A percentile compares a stretch with the other conserved stretches of the same genome.
Conservation (phyloP, 345 rosid species). For the Cardamine chenopodiifolia region DNA sequence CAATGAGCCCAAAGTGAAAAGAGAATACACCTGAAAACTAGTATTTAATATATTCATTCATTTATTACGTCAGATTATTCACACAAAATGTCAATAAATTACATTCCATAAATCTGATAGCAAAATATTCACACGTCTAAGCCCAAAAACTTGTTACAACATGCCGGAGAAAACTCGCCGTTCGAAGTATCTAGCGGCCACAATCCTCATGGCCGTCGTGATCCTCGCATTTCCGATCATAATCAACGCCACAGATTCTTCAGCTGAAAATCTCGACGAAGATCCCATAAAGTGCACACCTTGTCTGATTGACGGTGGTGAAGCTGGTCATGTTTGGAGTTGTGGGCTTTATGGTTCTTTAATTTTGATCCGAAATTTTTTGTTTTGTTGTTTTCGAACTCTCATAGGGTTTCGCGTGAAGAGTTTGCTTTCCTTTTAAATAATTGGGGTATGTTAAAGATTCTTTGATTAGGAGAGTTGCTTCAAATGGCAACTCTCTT, state of each 20-base stretch:
- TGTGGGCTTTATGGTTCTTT: constrained; percentile 20
- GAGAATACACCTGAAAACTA: too few relatives aligned
- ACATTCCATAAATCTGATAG: constrained; percentile 18
- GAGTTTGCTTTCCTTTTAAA: too few relatives aligned
- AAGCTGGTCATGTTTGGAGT: neutral
- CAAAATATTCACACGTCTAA: neutral
- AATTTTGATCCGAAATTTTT: neutral
- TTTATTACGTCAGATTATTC: constrained; percentile 9
- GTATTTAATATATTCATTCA: neutral
- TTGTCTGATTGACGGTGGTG: constrained; percentile 33
- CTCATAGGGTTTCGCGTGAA: neutral
- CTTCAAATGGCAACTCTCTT: too few relatives aligned
- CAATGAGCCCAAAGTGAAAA: too few relatives aligned
- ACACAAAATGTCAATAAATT: neutral
- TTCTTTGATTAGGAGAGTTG: too few relatives aligned
- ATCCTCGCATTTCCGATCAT: neutral
- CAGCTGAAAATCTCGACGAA: neutral
- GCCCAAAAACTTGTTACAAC: neutral
- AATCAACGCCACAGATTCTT: constrained; percentile 26
- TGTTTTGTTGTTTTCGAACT: neutral
- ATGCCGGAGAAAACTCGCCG: constrained; percentile 19
- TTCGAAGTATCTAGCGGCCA: constrained; percentile 4
- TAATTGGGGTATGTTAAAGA: too few relatives aligned
- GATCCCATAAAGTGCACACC: constrained; percentile 50
- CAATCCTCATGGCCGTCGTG: constrained; percentile 13